phyloP scores from a whole-genome alignment of 345 rosid species.

The Brassica cretica region DNA sequence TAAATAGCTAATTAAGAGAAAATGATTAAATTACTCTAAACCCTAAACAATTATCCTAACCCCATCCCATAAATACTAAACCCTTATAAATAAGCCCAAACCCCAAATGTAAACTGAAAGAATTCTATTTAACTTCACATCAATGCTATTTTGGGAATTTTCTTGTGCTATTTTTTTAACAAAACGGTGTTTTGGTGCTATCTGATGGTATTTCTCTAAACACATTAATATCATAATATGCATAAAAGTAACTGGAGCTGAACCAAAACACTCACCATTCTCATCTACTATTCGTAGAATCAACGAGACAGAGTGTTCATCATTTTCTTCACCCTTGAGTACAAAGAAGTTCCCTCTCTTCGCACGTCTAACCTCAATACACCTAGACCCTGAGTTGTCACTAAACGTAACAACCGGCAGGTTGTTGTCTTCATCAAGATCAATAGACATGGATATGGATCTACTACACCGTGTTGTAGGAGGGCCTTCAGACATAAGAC shows the following conservation, averaged over 20 bases:
- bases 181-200: too few relatives aligned
- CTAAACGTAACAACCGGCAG: constrained; percentile 53
- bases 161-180: too few relatives aligned
- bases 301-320: constrained; percentile 68
- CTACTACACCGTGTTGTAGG: constrained; percentile 41
- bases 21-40: too few relatives aligned
- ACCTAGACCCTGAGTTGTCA: constrained; percentile 45
- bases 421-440: constrained; percentile 57
- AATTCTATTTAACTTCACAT: too few relatives aligned
- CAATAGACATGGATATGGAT: constrained; percentile 51
- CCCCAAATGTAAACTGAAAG: too few relatives aligned
- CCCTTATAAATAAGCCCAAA: too few relatives aligned
- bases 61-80: too few relatives aligned
- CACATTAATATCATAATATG: not conserved
- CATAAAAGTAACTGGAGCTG: not conserved
- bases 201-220: too few relatives aligned
- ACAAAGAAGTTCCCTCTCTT: constrained; percentile 62
- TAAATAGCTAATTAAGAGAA: too few relatives aligned
- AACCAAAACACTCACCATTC: constrained; percentile 45
- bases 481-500: constrained; percentile 81
- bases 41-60: not conserved
- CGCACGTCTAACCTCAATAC: constrained; percentile 62
- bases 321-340: constrained; percentile 69
- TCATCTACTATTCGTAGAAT: constrained; percentile 74
- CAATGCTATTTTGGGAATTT: too few relatives aligned